Evolutionary conservation across 768 basidiomycete genomes (phyloP), one percentile per base, ranked within the genome.

Genomic region (Mycena olivaceomarginata): DNA sequence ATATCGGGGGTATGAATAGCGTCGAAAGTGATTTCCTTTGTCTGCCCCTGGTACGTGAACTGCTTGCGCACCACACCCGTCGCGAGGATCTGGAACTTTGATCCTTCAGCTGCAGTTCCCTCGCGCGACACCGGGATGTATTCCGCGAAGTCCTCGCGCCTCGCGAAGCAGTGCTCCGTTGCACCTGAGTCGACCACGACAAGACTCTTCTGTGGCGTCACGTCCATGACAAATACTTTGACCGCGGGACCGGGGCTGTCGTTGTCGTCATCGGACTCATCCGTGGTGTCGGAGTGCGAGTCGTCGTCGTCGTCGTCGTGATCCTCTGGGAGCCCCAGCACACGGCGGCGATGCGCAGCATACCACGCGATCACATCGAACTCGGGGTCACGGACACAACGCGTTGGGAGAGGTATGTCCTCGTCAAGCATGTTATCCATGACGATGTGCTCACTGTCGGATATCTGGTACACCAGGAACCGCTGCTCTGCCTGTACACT

Each of bases 401-500:
- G 5, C 8, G 70, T 57, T 4, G 64, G 43, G 63, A 76, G 37
- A 8, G 41, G 41, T 12, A 53, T 22, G 37, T 76, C 75, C 2
- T 31, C 5, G 45, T 72, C 65, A 46, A 43, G 10, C 63, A 71
- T 37, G 62, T 66, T 71, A 25, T 76, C 75, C 69, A 76, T 67
- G 15, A 76, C 20, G 43, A 76, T 46, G 39, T 76, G 75, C 39
- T 76, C 64, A 1, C 64, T 67, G 57, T 71, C 75, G 20, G 75
- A 76, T 31, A 43, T 66, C 48, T 65, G 74, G 41, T 75, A 75
- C 11, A 64, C 60, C 20, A 75, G 8, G 68, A 75, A 75, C 2
- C 74, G 45, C 41, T 56, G 46, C 20, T 39, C n/a, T n/a, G n/a
- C 48, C 53, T 68, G 63, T n/a, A 64, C 20, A 18, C 37, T 22